These are phyloP conservation scores for Vitis hybrid DNA, from an alignment of 177 flowering plant species.

Conservation along the genomic window DNA sequence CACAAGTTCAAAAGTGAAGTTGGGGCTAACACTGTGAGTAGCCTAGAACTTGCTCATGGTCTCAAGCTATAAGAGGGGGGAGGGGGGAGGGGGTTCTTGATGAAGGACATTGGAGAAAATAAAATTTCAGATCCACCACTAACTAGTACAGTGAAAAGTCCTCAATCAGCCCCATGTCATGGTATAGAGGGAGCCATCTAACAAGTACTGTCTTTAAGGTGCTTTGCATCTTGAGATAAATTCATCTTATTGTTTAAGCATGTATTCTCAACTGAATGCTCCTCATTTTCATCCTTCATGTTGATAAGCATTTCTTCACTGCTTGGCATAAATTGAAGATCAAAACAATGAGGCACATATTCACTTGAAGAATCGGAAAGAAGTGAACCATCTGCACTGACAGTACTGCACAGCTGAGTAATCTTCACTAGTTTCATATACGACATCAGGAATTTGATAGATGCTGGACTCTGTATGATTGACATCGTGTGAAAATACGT, in stretches of 20 bases:
- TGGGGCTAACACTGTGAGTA: slow-evolving; percentile 87
- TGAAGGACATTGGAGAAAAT: slow-evolving; percentile 74
- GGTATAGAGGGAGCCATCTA: slow-evolving; percentile 92
- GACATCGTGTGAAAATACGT: slow-evolving; percentile 14
- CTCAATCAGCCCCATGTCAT: slow-evolving; percentile 86
- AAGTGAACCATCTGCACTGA: slow-evolving; percentile 8
- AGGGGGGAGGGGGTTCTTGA: slow-evolving; percentile 32
- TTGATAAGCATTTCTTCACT: slow-evolving; percentile 14
- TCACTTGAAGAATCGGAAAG: slow-evolving; percentile 11
- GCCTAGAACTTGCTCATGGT: slow-evolving; percentile 60
- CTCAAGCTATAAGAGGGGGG: slow-evolving; percentile 70
- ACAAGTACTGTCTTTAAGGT: slow-evolving; percentile 62
- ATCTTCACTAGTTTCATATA: slow-evolving; percentile 14
- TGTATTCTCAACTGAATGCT: slow-evolving; percentile 19
- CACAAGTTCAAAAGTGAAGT: slow-evolving; percentile 74
- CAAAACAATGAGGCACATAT: slow-evolving; percentile 7
- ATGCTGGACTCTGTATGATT: slow-evolving; percentile 19
- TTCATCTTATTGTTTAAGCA: slow-evolving; percentile 17
- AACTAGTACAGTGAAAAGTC: slow-evolving; percentile 71
- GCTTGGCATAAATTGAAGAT: slow-evolving; percentile 15
- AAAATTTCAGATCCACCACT: slow-evolving; percentile 72
- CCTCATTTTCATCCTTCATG: slow-evolving; percentile 27
- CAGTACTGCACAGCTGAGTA: slow-evolving; percentile 15
- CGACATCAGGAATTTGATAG: slow-evolving; percentile 25
- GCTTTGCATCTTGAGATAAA: slow-evolving; percentile 19